Conservation (phyloP, 306 rosid genomes). For the Bauhinia variegata region DNA sequence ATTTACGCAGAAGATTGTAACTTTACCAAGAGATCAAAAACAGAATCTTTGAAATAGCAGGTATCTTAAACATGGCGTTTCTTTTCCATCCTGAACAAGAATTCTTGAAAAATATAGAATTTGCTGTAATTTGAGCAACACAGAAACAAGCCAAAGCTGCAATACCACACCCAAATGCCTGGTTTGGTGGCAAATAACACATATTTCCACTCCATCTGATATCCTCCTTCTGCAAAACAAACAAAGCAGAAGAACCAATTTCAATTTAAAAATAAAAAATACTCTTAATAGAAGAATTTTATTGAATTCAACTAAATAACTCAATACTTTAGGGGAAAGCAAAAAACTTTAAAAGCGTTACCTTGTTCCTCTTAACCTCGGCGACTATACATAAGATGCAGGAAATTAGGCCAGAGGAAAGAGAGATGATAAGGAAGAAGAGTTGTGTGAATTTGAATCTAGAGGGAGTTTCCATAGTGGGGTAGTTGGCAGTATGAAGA, state of each 20-base stretch:
- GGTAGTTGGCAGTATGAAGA: slow-evolving; percentile 26
- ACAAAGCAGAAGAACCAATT: slow-evolving; percentile 7
- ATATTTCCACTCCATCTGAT: slow-evolving; percentile 64
- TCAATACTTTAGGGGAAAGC: background rate
- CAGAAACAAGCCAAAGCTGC: slow-evolving; percentile 61
- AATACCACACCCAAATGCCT: slow-evolving; percentile 70
- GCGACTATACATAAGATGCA: slow-evolving; percentile 70
- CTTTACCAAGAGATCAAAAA: slow-evolving; percentile 77
- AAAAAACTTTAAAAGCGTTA: slow-evolving; percentile 5
- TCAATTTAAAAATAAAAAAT: background rate
- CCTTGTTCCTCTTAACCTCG: slow-evolving; percentile 69
- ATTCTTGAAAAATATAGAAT: slow-evolving; percentile 45
- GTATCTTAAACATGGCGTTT: slow-evolving; percentile 44
- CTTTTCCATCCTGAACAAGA: slow-evolving; percentile 48
- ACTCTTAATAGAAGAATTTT: background rate
- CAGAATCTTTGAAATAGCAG: slow-evolving; percentile 52
- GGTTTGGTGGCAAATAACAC: slow-evolving; percentile 75
- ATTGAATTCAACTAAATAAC: background rate
- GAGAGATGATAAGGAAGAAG: slow-evolving; percentile 43
- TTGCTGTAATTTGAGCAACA: slow-evolving; percentile 66
- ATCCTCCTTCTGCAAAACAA: slow-evolving; percentile 58
- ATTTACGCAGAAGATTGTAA: slow-evolving; percentile 31
- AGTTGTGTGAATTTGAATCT: slow-evolving; percentile 38
- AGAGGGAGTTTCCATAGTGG: slow-evolving; percentile 58
- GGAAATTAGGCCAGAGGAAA: slow-evolving; percentile 65